Evolutionary conservation across 2,329 filamentous ascomycete genomes (phyloP).

Genomic region (Rosellinia necatrix): DNA sequence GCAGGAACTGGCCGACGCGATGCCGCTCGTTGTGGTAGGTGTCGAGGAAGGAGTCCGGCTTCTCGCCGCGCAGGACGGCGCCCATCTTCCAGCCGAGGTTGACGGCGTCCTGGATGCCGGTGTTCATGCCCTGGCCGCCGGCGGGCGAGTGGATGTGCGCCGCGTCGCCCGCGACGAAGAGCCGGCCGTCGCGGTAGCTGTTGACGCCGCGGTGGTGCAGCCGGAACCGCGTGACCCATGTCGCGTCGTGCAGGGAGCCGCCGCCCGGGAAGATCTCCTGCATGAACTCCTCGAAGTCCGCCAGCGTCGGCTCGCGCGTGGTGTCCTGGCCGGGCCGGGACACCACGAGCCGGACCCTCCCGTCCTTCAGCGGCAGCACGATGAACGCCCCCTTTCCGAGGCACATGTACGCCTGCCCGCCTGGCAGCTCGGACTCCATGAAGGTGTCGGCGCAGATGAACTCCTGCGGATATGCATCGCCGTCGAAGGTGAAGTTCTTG

Average conservation of each 20-base stretch:
- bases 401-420: conserved; percentile 37
- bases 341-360: conserved; percentile 36
- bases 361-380: conserved; percentile 38
- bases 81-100: conserved; percentile 58
- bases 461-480: conserved; percentile 49
- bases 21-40: conserved; percentile 53
- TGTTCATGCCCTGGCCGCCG: conserved; percentile 63
- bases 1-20: conserved; percentile 50
- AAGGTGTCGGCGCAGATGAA: conserved; percentile 52
- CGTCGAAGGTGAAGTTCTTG: conserved; percentile 46
- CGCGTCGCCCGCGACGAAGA: conserved; percentile 61
- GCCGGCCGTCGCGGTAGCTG: conserved; percentile 49
- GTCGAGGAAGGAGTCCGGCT: conserved; percentile 48
- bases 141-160: conserved; percentile 61
- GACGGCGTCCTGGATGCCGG: conserved; percentile 53
- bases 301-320: conserved; percentile 30
- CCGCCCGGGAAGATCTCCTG: conserved; percentile 37
- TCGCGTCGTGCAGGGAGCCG: conserved; percentile 37
- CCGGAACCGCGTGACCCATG: conserved; percentile 52
- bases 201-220: conserved; percentile 48
- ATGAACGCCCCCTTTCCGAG: conserved; percentile 43
- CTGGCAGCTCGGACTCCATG: conserved; percentile 28
- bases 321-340: conserved; percentile 30
- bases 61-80: conserved; percentile 44
- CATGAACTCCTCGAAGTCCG: conserved; percentile 40